Evolutionary conservation across 306 rosid species (phyloP), one percentile per base, ranked within the genome.

Genomic region (Cucurbita ficifolia): DNA sequence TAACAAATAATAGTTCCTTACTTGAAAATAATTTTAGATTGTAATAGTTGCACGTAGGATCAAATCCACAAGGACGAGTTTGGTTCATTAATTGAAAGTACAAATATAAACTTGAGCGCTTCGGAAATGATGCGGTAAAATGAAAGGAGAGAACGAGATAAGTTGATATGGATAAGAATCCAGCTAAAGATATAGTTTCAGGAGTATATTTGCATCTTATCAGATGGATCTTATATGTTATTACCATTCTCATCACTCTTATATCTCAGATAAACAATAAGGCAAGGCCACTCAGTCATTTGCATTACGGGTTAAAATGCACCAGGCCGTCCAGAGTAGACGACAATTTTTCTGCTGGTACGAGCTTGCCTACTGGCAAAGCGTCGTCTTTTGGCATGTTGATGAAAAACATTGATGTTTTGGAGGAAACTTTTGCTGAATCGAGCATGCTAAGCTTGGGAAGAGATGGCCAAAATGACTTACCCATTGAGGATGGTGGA

Each of bases 371-470:
- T 13, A 58, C 82, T 40, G 74, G 80, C 76, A 87, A 40, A 81
- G 82, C 79, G 21, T 53, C 82, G 3, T 87, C 83, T 77, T 87
- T 87, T 75, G 80, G 79, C 62, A 76, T 87, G 85, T 80, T 94
- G 72, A 82, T 94, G 84, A 84, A 89, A 83, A 94, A 89, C 75
- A 90, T 90, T 36, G 79, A 79, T 62, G 84, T 81, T 86, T 81
- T 94, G 79, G 97, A 94, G 84, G 86, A 86, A 76, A 81, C 86
- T 50, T 88, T 94, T 79, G 65, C 81, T 38, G 91, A 87, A 87
- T 87, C 92, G 8, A 87, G 86, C 29, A 83, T 76, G 48, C 58
- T 65, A 49, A 79, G 79, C 79, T 79, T 90, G 87, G 87, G 87
- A 79, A 81, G 81, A 69, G 88, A 87, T 68, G 90, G 33, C 33